Percentiles rank a stretch among this genome's conserved stretches.
These are phyloP conservation scores for Colletotrichum spinosum DNA, from an alignment of 2,329 filamentous ascomycete species.

Conservation along the genomic window DNA sequence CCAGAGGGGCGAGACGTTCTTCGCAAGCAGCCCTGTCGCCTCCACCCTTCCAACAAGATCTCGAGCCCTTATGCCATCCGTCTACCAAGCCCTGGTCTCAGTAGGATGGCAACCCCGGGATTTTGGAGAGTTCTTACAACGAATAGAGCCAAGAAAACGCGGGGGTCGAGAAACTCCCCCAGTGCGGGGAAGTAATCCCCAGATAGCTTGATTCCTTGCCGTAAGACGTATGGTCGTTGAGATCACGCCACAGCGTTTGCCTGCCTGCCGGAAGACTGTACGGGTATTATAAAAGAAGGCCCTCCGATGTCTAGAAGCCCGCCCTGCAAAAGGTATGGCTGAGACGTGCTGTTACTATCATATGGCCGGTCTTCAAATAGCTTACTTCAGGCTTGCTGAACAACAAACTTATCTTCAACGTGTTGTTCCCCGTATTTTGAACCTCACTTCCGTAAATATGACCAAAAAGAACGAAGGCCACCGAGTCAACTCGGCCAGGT, in stretches of 20 bases:
- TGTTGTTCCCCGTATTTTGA: too few relatives aligned
- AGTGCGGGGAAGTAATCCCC: conserved; percentile 14
- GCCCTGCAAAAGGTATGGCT: too few relatives aligned
- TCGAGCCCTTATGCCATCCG: too few relatives aligned
- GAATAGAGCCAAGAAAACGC: background rate
- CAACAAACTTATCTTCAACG: too few relatives aligned
- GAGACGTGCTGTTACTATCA: background rate
- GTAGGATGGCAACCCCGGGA: background rate
- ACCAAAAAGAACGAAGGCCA: conserved; percentile 19
- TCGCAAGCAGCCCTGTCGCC: background rate
- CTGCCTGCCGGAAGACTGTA: too few relatives aligned
- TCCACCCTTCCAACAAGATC: too few relatives aligned
- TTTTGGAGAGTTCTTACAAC: background rate
- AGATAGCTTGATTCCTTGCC: background rate
- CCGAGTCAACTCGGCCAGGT: conserved; percentile 28
- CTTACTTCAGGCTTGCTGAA: too few relatives aligned
- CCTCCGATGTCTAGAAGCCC: too few relatives aligned
- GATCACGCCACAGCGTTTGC: background rate
- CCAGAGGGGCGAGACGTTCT: background rate
- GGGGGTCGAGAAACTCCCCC: conserved; percentile 9
- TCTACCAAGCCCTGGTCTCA: too few relatives aligned
- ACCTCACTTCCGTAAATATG: background rate
- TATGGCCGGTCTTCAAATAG: too few relatives aligned
- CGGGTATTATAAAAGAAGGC: too few relatives aligned
- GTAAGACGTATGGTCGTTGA: background rate